Base-by-base conservation (phyloP, 2,329 filamentous ascomycete species). In the Kalmusia sp. region DNA sequence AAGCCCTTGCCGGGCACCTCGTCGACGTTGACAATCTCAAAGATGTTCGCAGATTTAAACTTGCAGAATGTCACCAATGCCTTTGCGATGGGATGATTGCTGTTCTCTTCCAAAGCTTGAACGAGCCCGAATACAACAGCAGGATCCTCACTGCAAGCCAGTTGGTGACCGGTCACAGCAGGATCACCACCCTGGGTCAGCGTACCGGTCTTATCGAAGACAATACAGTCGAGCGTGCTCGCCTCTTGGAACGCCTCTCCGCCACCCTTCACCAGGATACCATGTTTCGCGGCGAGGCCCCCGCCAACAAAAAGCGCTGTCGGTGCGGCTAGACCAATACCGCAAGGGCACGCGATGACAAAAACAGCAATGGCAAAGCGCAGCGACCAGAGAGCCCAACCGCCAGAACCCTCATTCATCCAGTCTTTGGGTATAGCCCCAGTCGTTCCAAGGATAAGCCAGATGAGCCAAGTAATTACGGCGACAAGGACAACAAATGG, bases 121-220 rank as follows among this genome's bases (percentile, higher is more conserved):
- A 89, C 76, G 2, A 85, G 80, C 0, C 82, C 81, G 3, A 89
- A 76, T 11, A 81, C 72, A 34, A 77, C 45, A 2, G 49, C 40
- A 33, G 72, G 59, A 17, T 76, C 57, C n/a, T 75, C 57, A 9
- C 65, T 63, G 1, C 66, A 51, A 5, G 71, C 43, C 21, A 35
- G 14, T 15, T 30, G 37, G 58, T 83, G 76, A 15, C 84, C 79
- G 4, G 85, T 90, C 19, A 93, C 86, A 24, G 80, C 84, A 0
- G 90, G 89, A 59, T 91, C 87, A 6, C 88, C 89, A 4, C 84
- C 84, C 63, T 88, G 79, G 0, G 91, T 95, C 52, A 96, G 77
- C 0, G 91, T 96, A 1, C 91, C 91, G 0, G 91, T 96, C 80
- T 96, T 95, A 80, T 96, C 91, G 69, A 96, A 95, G 1, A 95